A percentile compares a stretch with the other conserved stretches of the same genome.
Conservation (phyloP, 805 yeast species). For the Pichia thaimueangensis region DNA sequence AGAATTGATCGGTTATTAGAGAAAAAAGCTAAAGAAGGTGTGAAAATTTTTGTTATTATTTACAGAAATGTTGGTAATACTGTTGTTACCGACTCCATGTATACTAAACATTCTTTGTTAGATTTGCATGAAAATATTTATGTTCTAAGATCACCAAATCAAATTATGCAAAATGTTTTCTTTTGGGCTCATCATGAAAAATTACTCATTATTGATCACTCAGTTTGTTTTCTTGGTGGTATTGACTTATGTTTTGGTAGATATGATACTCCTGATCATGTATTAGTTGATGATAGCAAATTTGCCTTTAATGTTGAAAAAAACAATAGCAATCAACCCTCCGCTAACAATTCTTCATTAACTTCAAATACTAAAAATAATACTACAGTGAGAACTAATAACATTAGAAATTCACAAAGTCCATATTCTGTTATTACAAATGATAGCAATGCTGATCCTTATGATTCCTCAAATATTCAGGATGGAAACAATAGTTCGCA, state of each 20-base stretch:
- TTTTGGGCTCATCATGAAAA: constrained; percentile 99
- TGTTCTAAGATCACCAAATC: constrained; percentile 92
- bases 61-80: constrained; percentile 92
- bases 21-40: constrained; percentile 90
- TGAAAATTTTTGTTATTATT: constrained; percentile 83
- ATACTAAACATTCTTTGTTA: constrained; percentile 89
- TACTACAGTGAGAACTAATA: too few species aligned
- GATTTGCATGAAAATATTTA: constrained; percentile 82
- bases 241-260: constrained; percentile 94
- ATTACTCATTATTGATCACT: constrained; percentile 76
- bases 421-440: background rate
- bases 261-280: constrained; percentile 95
- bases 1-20: constrained; percentile 83
- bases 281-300: constrained; percentile 61
- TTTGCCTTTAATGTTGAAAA: constrained; percentile 24
- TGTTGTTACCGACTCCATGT: constrained; percentile 87
- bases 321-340: background rate
- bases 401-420: background rate
- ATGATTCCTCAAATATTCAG: background rate
- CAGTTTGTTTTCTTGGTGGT: constrained; percentile 90
- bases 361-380: background rate
- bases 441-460: background rate
- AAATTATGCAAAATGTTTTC: constrained; percentile 81
- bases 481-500: constrained; percentile 1
- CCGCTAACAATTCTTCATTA: background rate